These are phyloP conservation scores for Vickermania ingenoplastis DNA, from an alignment of 208 protist genomes.

Conservation along the genomic window DNA sequence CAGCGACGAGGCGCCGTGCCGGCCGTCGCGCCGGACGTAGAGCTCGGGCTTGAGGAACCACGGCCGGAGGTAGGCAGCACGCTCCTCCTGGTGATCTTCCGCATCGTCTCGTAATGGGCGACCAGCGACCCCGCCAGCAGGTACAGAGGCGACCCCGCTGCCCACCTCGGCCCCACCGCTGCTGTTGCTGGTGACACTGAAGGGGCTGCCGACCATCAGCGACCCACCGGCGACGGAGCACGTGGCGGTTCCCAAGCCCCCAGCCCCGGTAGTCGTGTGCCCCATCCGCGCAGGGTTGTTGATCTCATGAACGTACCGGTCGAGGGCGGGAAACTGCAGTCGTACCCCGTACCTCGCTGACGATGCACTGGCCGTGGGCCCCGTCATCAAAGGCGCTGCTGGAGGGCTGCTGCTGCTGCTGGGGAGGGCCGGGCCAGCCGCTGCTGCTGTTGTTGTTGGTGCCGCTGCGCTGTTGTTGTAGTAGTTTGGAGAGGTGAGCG, in stretches of 20 bases:
- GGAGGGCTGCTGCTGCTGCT: neutral
- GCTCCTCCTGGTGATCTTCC: neutral
- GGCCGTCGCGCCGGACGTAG: constrained; percentile 27
- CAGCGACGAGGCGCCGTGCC: constrained; percentile 26
- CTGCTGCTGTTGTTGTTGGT: neutral
- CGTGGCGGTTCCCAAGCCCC: neutral
- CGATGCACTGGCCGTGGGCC: too few species aligned
- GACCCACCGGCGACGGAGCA: neutral
- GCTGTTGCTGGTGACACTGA: too few species aligned
- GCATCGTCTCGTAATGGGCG: constrained; percentile 5
- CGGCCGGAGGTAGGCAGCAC: constrained; percentile 16
- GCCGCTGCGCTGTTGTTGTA: too few species aligned
- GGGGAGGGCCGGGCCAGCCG: neutral
- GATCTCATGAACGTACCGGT: constrained; percentile 23
- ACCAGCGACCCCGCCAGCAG: neutral
- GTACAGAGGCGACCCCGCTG: neutral
- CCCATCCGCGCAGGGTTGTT: neutral
- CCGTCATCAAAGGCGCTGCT: neutral
- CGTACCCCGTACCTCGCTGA: too few species aligned
- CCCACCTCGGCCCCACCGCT: neutral
- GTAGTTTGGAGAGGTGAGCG: neutral
- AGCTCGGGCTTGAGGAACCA: constrained; percentile 64
- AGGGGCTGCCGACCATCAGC: neutral
- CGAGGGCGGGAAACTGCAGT: constrained; percentile 49
- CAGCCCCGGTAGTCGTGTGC: neutral